Base-by-base conservation (phyloP, 352 stramenopile species). In the Globisporangium orthogonon region DNA sequence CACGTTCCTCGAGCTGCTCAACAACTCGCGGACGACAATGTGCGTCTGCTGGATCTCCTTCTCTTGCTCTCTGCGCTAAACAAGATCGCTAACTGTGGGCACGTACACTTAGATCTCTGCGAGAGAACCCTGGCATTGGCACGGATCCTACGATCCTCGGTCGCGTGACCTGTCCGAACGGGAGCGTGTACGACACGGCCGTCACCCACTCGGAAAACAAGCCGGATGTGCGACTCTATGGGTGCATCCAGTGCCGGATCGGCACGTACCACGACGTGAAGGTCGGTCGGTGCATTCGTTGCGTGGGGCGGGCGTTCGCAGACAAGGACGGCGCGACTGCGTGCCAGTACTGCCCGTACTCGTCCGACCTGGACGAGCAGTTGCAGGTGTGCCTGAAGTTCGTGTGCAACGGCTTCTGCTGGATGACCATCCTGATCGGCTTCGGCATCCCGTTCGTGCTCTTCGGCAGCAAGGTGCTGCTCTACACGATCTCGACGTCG, bases 281-380 rank as follows among this genome's bases (percentile, higher is more conserved):
- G 0, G 74, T 62, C 9, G 66, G 70, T 44, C 66, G 52, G 7
- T 89, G 78, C 59, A 49, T 70, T 2, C 52, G 61, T 0, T 89
- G 78, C 28, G 56, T 62, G 1, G 53, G 59, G 6, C 76, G 78
- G 41, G 76, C 70, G 13, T 89, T 83, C 61, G 70, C 78, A 2
- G 68, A 74, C 14, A 49, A 74, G 50, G 76, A 89, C 45, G 78
- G 78, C 3, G 71, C 76, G 28, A 83, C 63, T 0, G 58, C 64
- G 5, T 89, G 78, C 40, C 51, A 74, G 53, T 86, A 84, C 43
- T 89, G 78, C 37, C 76, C 78, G 50, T 83, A 80, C 55, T 86
- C 78, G 52, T 85, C 74, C 4, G 74, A 86, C 35, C 54, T 88
- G 23, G 54, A 68, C 17, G 43, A 57, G 1, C 58, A 70, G 13